These are phyloP conservation scores for Gnetum montanum DNA, from an alignment of 75 land plant species.

Conservation along the genomic window DNA sequence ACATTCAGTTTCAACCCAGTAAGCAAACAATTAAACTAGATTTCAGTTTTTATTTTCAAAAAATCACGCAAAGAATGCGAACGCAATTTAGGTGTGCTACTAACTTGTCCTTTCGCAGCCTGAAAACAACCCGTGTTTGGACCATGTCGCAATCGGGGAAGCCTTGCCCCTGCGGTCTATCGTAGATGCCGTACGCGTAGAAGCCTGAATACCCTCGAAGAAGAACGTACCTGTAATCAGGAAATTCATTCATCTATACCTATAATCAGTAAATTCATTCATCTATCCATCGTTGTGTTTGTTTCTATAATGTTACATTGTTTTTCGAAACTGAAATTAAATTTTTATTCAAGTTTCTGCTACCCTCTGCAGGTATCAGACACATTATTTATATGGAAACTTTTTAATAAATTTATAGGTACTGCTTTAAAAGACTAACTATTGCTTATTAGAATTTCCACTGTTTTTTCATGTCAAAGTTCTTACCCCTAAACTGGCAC, in stretches of 20 bases:
- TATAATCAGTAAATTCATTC: too few species aligned
- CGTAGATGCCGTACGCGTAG: constrained; percentile 42
- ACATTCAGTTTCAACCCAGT: not conserved
- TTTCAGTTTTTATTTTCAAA: not conserved
- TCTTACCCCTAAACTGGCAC: not conserved
- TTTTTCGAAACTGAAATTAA: too few species aligned
- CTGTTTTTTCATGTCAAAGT: not conserved
- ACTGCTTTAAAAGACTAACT: not conserved
- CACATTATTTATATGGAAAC: not conserved
- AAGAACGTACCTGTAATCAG: constrained; percentile 46
- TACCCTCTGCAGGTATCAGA: too few species aligned
- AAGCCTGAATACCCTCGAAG: constrained; percentile 42
- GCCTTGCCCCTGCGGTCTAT: constrained; percentile 27
- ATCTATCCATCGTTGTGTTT: too few species aligned
- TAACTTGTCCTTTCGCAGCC: constrained; percentile 39
- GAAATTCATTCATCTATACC: not conserved
- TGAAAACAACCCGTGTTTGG: constrained; percentile 42
- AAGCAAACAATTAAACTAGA: not conserved
- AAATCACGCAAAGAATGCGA: not conserved
- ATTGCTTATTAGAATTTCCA: not conserved
- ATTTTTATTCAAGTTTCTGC: too few species aligned
- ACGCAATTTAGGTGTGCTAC: not conserved
- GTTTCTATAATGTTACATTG: too few species aligned
- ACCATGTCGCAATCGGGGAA: constrained; percentile 44
- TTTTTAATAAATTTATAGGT: not conserved